phyloP scores from a whole-genome alignment of 805 yeast species.

The Metschnikowia henanensis region DNA sequence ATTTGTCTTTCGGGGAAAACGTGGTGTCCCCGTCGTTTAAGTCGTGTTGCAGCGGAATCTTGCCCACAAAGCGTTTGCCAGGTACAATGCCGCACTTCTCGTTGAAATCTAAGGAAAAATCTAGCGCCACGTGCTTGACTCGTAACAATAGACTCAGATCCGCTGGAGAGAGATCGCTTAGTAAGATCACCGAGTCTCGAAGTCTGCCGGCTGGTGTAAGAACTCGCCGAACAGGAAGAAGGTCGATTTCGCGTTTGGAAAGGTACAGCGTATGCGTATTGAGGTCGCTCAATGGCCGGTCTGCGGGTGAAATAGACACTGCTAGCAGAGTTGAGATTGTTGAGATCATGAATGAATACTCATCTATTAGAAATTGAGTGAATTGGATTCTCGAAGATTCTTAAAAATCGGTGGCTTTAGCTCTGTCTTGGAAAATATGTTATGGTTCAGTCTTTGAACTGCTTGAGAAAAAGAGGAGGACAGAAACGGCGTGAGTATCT shows the following conservation, averaged over 20 bases:
- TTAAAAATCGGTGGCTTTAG: too few species aligned
- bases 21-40: not conserved
- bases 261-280: slow-evolving; percentile 10
- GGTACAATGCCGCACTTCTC: slow-evolving; percentile 27
- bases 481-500: too few species aligned
- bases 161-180: slow-evolving; percentile 9
- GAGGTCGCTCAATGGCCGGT: slow-evolving; percentile 3
- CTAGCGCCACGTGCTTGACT: slow-evolving; percentile 17
- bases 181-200: slow-evolving; percentile 13
- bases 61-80: slow-evolving; percentile 34
- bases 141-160: slow-evolving; percentile 11
- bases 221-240: slow-evolving; percentile 16
- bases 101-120: slow-evolving; percentile 12
- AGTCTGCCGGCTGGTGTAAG: not conserved
- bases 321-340: not conserved
- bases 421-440: too few species aligned
- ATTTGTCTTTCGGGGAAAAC: slow-evolving; percentile 10
- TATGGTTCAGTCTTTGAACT: too few species aligned
- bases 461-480: too few species aligned
- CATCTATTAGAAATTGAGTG: not conserved
- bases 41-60: slow-evolving; percentile 21
- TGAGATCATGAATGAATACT: too few species aligned
- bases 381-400: not conserved
- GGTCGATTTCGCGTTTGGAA: slow-evolving; percentile 10
- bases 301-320: not conserved